These are phyloP conservation scores for Trichoderma oligosporum DNA, from an alignment of 2,329 filamentous ascomycete species.

Conservation along the genomic window DNA sequence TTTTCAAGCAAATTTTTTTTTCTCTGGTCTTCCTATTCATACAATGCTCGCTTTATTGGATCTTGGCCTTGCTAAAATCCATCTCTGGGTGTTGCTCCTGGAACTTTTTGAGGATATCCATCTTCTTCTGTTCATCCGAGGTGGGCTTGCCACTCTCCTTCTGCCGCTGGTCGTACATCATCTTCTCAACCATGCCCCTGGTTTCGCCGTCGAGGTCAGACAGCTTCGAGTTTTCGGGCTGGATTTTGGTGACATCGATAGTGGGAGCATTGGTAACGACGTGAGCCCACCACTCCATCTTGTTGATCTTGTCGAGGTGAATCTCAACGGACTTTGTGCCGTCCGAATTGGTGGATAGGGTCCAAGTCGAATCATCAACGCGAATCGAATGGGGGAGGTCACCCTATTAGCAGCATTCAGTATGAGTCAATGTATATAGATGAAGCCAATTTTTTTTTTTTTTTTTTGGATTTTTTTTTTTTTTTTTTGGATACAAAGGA, in stretches of 20 bases:
- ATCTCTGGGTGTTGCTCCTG: slow-evolving; percentile 73
- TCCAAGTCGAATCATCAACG: slow-evolving; percentile 92
- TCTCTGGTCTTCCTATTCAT: background rate
- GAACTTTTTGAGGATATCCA: slow-evolving; percentile 89
- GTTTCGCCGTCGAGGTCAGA: slow-evolving; percentile 94
- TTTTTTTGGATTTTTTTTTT: background rate
- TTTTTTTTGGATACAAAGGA: background rate
- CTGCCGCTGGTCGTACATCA: slow-evolving; percentile 99
- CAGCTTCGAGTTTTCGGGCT: slow-evolving; percentile 86
- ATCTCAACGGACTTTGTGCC: slow-evolving; percentile 68
- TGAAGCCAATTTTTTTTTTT: background rate
- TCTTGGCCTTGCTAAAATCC: slow-evolving; percentile 69
- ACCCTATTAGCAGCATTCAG: slow-evolving; percentile 53
- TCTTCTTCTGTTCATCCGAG: slow-evolving; percentile 93
- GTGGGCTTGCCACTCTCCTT: slow-evolving; percentile 88
- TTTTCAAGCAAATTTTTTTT: slow-evolving; percentile 12
- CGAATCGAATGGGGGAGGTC: slow-evolving; percentile 75
- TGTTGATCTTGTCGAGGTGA: slow-evolving; percentile 92
- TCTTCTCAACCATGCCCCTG: slow-evolving; percentile 97
- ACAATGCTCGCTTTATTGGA: slow-evolving; percentile 41
- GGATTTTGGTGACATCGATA: slow-evolving; percentile 94
- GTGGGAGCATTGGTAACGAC: slow-evolving; percentile 81
- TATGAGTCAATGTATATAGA: background rate
- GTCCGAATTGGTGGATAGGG: slow-evolving; percentile 68
- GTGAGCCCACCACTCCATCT: slow-evolving; percentile 98